These are phyloP conservation scores for Macrotyloma uniflorum DNA, from an alignment of 306 rosid genomes.

Conservation along the genomic window DNA sequence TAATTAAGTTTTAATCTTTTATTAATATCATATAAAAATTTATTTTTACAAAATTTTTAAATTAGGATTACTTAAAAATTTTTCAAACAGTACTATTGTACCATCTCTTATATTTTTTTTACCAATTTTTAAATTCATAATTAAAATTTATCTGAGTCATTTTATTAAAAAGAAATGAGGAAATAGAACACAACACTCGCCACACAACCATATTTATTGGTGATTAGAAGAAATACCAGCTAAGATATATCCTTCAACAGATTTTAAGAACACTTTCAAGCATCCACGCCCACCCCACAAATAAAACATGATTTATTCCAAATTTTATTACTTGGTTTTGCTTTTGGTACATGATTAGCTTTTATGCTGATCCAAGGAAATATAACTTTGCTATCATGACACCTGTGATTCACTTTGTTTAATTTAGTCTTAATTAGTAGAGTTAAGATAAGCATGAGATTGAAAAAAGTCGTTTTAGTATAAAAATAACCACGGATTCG, in stretches of 20 bases:
- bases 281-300: neutral
- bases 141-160: too few relatives aligned
- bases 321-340: slow-evolving; percentile 1
- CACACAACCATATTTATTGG: neutral
- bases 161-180: too few relatives aligned
- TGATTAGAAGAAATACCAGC: neutral
- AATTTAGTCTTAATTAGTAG: slow-evolving; percentile 11
- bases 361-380: slow-evolving; percentile 32
- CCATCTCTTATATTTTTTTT: too few relatives aligned
- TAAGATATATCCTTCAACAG: neutral
- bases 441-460: slow-evolving; percentile 44
- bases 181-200: neutral
- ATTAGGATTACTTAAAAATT: too few relatives aligned
- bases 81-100: too few relatives aligned
- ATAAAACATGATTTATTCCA: slow-evolving; percentile 1
- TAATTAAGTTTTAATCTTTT: too few relatives aligned
- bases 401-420: slow-evolving; percentile 40
- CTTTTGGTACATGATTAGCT: slow-evolving; percentile 31
- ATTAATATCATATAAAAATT: too few relatives aligned
- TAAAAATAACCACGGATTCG: slow-evolving; percentile 17
- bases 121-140: too few relatives aligned
- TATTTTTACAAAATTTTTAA: too few relatives aligned
- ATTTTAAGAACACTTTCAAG: neutral
- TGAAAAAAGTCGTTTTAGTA: slow-evolving; percentile 32
- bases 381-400: slow-evolving; percentile 38